A percentile compares a stretch with the other conserved stretches of the same genome.
phyloP scores from a whole-genome alignment of 2,329 filamentous ascomycete species.

The Herpotrichia juniperi region DNA sequence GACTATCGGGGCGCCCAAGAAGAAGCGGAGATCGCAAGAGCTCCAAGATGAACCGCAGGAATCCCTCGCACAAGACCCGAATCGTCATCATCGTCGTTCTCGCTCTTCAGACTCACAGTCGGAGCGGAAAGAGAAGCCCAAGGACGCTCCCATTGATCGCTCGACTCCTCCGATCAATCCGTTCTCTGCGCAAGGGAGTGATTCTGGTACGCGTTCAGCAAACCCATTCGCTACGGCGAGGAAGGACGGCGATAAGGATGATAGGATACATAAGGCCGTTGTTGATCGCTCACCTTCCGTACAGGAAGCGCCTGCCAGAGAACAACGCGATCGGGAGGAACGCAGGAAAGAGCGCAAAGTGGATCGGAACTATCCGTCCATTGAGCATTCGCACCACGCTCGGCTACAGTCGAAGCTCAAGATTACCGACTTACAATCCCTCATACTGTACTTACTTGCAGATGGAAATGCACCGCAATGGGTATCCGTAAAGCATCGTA shows the following conservation, averaged over 20 bases:
- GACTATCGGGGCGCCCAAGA: slow-evolving; percentile 30
- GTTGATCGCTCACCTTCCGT: background rate
- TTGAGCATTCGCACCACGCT: slow-evolving; percentile 60
- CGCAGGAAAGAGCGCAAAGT: slow-evolving; percentile 28
- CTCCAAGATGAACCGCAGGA: slow-evolving; percentile 4
- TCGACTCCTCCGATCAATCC: slow-evolving; percentile 21
- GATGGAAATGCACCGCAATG: slow-evolving; percentile 66
- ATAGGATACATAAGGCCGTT: background rate
- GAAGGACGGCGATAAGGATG: background rate
- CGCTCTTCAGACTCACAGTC: slow-evolving; percentile 4
- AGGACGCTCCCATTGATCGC: background rate
- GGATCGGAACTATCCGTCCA: slow-evolving; percentile 43
- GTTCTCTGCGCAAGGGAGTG: slow-evolving; percentile 14
- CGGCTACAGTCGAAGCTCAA: slow-evolving; percentile 62
- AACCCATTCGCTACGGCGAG: slow-evolving; percentile 26
- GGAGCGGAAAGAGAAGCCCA: background rate
- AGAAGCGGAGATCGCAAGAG: slow-evolving; percentile 25
- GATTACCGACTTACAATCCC: slow-evolving; percentile 63
- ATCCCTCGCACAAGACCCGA: slow-evolving; percentile 1
- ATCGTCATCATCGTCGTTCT: slow-evolving; percentile 1
- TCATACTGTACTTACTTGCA: slow-evolving; percentile 66
- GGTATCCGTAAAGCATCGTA: slow-evolving; percentile 64
- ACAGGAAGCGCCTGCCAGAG: background rate
- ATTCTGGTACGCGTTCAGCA: slow-evolving; percentile 6
- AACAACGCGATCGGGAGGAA: background rate